Percentiles rank a stretch among this genome's conserved stretches.
Evolutionary conservation across 2,329 filamentous ascomycete species (phyloP).

Genomic region (Aotearoamyces nothofagi): DNA sequence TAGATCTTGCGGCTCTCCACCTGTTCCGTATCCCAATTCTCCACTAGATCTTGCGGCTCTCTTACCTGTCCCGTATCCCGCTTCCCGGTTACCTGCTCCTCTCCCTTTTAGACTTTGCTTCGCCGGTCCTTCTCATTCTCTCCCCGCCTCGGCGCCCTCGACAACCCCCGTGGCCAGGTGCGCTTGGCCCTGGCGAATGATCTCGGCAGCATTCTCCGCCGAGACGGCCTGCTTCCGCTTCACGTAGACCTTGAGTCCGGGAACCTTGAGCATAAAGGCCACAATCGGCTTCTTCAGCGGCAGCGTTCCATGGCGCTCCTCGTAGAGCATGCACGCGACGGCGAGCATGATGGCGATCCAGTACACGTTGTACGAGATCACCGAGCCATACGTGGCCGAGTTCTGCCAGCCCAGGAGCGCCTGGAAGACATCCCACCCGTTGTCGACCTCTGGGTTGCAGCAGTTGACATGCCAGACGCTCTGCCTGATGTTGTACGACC

Average conservation of each 20-base stretch:
- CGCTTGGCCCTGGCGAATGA: slow-evolving; percentile 5
- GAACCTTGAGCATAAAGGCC: slow-evolving; percentile 9
- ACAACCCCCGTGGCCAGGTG: slow-evolving; percentile 3
- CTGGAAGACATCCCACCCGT: slow-evolving; percentile 75
- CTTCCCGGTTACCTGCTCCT: too few relatives aligned
- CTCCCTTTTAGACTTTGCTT: too few relatives aligned
- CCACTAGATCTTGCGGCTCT: too few relatives aligned
- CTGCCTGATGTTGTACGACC: slow-evolving; percentile 60
- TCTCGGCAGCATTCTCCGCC: slow-evolving; percentile 7
- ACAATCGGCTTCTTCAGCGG: slow-evolving; percentile 10
- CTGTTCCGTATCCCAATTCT: too few relatives aligned
- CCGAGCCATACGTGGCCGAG: slow-evolving; percentile 73
- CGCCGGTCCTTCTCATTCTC: too few relatives aligned
- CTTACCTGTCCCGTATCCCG: too few relatives aligned
- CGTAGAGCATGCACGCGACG: slow-evolving; percentile 47
- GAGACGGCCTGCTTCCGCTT: slow-evolving; percentile 7
- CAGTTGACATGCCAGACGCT: slow-evolving; percentile 78
- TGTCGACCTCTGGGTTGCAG: slow-evolving; percentile 55
- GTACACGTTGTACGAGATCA: slow-evolving; percentile 74
- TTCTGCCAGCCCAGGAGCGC: slow-evolving; percentile 74
- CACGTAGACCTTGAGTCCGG: slow-evolving; percentile 10
- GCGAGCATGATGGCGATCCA: slow-evolving; percentile 57
- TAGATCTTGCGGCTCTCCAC: too few relatives aligned
- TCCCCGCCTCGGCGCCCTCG: too few relatives aligned
- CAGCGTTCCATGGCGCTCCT: slow-evolving; percentile 27